A percentile compares a stretch with the other conserved stretches of the same genome.
Evolutionary conservation across 352 stramenopile species (phyloP).

Genomic region (Pythium folliculosum): DNA sequence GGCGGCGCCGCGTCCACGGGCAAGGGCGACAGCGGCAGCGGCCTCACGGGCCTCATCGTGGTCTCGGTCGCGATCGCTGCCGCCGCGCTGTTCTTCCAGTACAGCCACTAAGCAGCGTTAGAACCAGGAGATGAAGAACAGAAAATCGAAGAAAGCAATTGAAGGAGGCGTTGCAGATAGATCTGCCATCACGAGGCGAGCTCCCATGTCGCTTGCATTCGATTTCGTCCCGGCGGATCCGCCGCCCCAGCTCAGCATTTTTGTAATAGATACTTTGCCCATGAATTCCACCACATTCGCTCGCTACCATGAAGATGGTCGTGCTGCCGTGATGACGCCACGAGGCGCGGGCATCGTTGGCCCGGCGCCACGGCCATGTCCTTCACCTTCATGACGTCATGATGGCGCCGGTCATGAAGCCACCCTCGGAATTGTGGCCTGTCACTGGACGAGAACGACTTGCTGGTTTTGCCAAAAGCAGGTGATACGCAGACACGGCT

Average conservation of each 20-base stretch:
- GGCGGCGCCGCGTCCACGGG: constrained; percentile 15
- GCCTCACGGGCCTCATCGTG: constrained; percentile 47
- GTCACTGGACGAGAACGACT: constrained; percentile 13
- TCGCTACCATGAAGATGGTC: too few species aligned
- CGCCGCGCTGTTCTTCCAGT: constrained; percentile 68
- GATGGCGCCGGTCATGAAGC: constrained; percentile 13
- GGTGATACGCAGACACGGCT: neutral
- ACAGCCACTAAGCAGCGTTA: constrained; percentile 23
- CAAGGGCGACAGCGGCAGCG: constrained; percentile 50
- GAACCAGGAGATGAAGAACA: neutral
- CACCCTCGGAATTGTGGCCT: constrained; percentile 13
- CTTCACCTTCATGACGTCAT: constrained; percentile 26
- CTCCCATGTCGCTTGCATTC: too few species aligned
- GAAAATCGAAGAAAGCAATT: neutral
- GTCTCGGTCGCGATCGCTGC: constrained; percentile 49
- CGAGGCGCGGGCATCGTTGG: too few species aligned
- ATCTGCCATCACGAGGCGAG: too few species aligned
- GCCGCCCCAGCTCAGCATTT: constrained; percentile 1
- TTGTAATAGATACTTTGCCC: constrained; percentile 35
- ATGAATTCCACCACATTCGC: neutral
- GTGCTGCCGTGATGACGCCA: too few species aligned
- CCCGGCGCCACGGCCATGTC: neutral
- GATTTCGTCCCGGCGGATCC: too few species aligned
- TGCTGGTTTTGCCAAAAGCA: constrained; percentile 1
- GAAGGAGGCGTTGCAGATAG: neutral